These are phyloP conservation scores for Cladophialophora chaetospira DNA, from an alignment of 2,329 filamentous ascomycete species.

Conservation along the genomic window DNA sequence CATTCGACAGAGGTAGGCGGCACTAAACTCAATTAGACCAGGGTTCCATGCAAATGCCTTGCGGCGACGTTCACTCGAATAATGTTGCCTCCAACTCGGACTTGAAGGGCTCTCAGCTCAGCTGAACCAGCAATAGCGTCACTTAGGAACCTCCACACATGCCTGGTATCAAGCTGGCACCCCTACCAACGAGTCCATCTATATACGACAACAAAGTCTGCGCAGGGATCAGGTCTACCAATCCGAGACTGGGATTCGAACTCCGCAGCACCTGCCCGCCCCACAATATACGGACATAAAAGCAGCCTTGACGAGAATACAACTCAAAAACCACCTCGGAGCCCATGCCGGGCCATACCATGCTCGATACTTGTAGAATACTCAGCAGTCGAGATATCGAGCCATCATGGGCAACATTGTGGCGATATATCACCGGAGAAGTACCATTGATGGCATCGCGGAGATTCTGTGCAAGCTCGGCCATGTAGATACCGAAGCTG, in stretches of 20 bases:
- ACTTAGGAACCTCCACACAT: slow-evolving; percentile 35
- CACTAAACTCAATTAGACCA: no score
- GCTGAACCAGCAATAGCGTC: not conserved
- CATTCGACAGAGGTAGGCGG: no score
- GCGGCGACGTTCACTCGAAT: no score
- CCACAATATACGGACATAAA: slow-evolving; percentile 70
- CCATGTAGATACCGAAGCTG: slow-evolving; percentile 72
- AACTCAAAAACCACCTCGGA: slow-evolving; percentile 77
- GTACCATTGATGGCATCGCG: slow-evolving; percentile 54
- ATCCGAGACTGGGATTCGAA: slow-evolving; percentile 67
- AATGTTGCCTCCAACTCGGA: no score
- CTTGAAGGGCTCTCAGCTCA: no score
- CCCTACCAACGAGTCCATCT: slow-evolving; percentile 66
- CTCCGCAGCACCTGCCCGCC: slow-evolving; percentile 67
- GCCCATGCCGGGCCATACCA: slow-evolving; percentile 87
- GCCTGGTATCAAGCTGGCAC: slow-evolving; percentile 46
- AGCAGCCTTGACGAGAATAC: slow-evolving; percentile 52
- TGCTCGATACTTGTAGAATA: slow-evolving; percentile 70
- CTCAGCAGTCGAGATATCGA: slow-evolving; percentile 67
- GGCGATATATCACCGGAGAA: slow-evolving; percentile 58
- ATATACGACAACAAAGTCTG: slow-evolving; percentile 68
- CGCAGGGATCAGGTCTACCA: slow-evolving; percentile 70
- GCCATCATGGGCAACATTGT: slow-evolving; percentile 82
- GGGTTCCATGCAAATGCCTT: no score
- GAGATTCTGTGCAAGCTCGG: slow-evolving; percentile 69